A percentile compares a stretch with the other conserved stretches of the same genome.
Conservation (phyloP, 805 yeast species). For the Priceomyces medius region DNA sequence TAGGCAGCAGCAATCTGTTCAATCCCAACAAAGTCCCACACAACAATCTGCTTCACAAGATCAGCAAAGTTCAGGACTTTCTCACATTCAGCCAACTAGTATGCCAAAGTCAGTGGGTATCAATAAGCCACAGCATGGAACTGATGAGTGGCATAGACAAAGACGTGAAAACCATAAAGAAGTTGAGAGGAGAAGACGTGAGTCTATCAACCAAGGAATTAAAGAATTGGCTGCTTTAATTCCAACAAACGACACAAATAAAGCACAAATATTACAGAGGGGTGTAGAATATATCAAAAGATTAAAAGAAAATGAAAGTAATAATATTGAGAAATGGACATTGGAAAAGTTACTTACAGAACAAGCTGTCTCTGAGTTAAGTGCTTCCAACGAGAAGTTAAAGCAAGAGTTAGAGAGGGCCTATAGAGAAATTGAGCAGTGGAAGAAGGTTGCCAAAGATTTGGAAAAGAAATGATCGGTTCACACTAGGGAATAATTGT, state of each 20-base stretch:
- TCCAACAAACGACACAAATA: constrained; percentile 83
- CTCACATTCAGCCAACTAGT: constrained; percentile 34
- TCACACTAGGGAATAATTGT: background rate
- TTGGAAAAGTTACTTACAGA: constrained; percentile 88
- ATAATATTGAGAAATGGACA: constrained; percentile 92
- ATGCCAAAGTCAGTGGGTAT: constrained; percentile 16
- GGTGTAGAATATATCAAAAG: constrained; percentile 90
- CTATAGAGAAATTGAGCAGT: constrained; percentile 84
- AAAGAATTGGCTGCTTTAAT: constrained; percentile 72
- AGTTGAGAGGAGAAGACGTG: constrained; percentile 91
- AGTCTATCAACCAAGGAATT: constrained; percentile 84
- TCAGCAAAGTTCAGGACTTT: constrained; percentile 14
- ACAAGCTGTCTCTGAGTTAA: constrained; percentile 84
- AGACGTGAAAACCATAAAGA: constrained; percentile 92
- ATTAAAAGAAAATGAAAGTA: constrained; percentile 84
- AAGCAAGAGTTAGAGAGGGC: constrained; percentile 88
- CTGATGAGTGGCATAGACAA: constrained; percentile 79
- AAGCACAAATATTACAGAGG: constrained; percentile 82
- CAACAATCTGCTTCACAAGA: constrained; percentile 11
- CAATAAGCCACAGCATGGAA: constrained; percentile 64
- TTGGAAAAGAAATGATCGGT: constrained; percentile 25
- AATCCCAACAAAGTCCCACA: constrained; percentile 15
- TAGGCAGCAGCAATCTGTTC: constrained; percentile 19
- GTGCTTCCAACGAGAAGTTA: constrained; percentile 81
- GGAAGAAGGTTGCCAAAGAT: constrained; percentile 50